Evolutionary conservation across 2,329 filamentous ascomycete genomes (phyloP).

Genomic region (Talaromyces piceae): DNA sequence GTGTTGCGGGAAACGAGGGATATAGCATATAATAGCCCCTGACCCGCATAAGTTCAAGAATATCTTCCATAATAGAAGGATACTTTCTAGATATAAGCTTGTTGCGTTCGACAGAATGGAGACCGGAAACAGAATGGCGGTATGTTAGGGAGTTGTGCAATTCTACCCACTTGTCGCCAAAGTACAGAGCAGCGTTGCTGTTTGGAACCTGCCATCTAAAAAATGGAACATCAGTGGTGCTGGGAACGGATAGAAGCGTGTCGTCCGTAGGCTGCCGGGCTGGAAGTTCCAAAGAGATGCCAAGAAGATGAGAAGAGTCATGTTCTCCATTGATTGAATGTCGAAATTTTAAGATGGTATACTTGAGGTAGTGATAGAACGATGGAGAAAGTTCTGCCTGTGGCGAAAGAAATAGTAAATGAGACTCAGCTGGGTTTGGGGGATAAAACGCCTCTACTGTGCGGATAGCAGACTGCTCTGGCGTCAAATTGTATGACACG

Average conservation of each 20-base stretch:
- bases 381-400: slow-evolving; percentile 71
- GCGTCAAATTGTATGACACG: slow-evolving; percentile 54
- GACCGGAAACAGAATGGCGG: slow-evolving; percentile 40
- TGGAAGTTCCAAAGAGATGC: slow-evolving; percentile 73
- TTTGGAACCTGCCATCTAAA: slow-evolving; percentile 84
- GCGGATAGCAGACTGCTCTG: slow-evolving; percentile 64
- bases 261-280: slow-evolving; percentile 46
- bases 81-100: slow-evolving; percentile 61
- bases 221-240: slow-evolving; percentile 35
- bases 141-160: slow-evolving; percentile 71
- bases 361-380: slow-evolving; percentile 83
- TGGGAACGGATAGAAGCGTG: slow-evolving; percentile 41
- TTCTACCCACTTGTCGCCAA: slow-evolving; percentile 80
- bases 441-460: slow-evolving; percentile 90
- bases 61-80: slow-evolving; percentile 71
- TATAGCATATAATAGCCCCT: slow-evolving; percentile 76
- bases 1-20: slow-evolving; percentile 49
- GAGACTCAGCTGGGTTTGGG: slow-evolving; percentile 52
- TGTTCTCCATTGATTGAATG: slow-evolving; percentile 52
- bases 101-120: slow-evolving; percentile 14
- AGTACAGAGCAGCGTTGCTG: slow-evolving; percentile 72
- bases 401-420: slow-evolving; percentile 78
- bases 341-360: slow-evolving; percentile 65
- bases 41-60: slow-evolving; percentile 66
- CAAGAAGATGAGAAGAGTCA: slow-evolving; percentile 54